Evolutionary conservation across 768 basidiomycete species (phyloP), one percentile per base, ranked within the genome.

Genomic region (Candolleomyces eurysporus): DNA sequence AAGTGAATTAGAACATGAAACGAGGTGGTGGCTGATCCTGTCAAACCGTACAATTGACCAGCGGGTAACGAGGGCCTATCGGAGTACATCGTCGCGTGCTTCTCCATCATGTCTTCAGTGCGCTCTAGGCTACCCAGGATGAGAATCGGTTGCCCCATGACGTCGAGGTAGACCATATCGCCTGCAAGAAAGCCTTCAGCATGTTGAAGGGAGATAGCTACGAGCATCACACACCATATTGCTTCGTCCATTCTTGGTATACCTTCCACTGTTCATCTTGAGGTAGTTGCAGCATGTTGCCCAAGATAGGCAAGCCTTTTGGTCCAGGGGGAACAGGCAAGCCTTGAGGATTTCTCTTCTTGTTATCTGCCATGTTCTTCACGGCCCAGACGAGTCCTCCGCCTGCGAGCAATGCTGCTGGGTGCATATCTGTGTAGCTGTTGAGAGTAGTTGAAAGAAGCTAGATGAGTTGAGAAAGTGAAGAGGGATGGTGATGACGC

Each of bases 211-310:
- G 11, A 36, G 8, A 11, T 36, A 36, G 36, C 36, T 1, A 36
- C 11, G 36, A 36, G 11, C 8, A 11, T 36, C 39, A 48, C 66
- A 3, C 48, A 62, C 66, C 66, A 22, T 67, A 65, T 64, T 65
- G 60, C 63, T 61, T 67, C 10, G 64, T 63, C 65, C 63, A 65
- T 48, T 61, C 62, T 52, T 66, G 63, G 31, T 66, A 68, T 51
- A 65, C 36, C 39, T 63, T 63, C 64, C 67, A 66, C 62, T 66
- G 65, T 48, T 68, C 62, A 43, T 61, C 62, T 58, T 68, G 67
- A 40, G 67, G 67, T 39, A 68, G 66, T 39, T 68, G 67, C 55
- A 68, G 63, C 62, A 68, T 66, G 58, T 68, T 68, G 14, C 67
- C 65, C 46, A 68, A 59, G 2, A 68, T 59, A 58, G 67, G 67